A percentile compares a stretch with the other conserved stretches of the same genome.
Evolutionary conservation across 2,329 filamentous ascomycete species (phyloP).

Genomic region (Colletotrichum eremochloae): DNA sequence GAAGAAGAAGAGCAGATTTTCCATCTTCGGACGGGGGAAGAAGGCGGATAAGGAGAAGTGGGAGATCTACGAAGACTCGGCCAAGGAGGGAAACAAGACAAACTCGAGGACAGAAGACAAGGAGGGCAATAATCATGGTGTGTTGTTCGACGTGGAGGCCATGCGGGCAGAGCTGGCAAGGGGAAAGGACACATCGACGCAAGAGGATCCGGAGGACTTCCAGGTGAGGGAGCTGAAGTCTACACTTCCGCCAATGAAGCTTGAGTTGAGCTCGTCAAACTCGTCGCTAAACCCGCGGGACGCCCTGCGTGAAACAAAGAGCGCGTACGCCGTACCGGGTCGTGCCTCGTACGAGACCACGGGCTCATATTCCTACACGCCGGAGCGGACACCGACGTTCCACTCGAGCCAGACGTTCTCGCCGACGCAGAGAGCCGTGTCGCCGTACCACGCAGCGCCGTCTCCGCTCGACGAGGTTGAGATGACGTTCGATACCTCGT

Average conservation of each 20-base stretch:
- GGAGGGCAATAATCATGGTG: constrained; percentile 68
- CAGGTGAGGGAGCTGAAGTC: constrained; percentile 86
- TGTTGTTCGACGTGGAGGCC: constrained; percentile 95
- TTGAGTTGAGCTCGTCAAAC: constrained; percentile 66
- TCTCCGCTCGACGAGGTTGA: constrained; percentile 64
- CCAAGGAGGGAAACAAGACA: constrained; percentile 53
- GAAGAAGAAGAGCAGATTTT: constrained; percentile 72
- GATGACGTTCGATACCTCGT: constrained; percentile 80
- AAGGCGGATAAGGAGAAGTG: constrained; percentile 86
- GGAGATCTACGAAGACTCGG: constrained; percentile 89
- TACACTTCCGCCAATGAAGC: constrained; percentile 90
- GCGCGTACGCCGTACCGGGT: constrained; percentile 55
- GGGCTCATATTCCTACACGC: constrained; percentile 42
- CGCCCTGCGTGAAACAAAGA: constrained; percentile 61
- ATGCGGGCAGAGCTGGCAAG: constrained; percentile 87
- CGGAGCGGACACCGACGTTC: constrained; percentile 44
- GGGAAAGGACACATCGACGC: constrained; percentile 62
- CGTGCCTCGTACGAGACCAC: constrained; percentile 46
- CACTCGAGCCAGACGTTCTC: constrained; percentile 42
- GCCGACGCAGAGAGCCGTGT: constrained; percentile 38
- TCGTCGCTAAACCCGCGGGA: constrained; percentile 49
- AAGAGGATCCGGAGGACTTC: constrained; percentile 63
- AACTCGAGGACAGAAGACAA: constrained; percentile 61
- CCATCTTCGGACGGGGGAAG: constrained; percentile 87
- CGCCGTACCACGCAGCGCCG: constrained; percentile 47